phyloP scores from a whole-genome alignment of 371 early-diverging fungal genomes.

The Lichtheimia ramosa region DNA sequence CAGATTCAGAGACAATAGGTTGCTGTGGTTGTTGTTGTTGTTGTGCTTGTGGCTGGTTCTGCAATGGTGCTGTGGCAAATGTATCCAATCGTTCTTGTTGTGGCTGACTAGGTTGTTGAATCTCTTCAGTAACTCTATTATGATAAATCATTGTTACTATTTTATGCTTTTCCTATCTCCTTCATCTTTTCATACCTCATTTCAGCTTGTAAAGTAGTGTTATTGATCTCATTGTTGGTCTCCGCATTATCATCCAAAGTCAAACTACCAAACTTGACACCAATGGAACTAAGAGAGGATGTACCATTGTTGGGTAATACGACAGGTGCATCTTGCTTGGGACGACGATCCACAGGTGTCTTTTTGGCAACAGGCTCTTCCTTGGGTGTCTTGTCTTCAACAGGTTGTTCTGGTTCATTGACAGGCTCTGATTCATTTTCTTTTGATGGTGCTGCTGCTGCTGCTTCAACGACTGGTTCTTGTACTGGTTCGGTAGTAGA shows the following conservation, averaged over 20 bases:
- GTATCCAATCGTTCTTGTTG: slow-evolving; percentile 4
- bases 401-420: no score
- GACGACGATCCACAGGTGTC: slow-evolving; percentile 35
- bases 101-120: not conserved
- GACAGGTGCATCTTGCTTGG: slow-evolving; percentile 80
- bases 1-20: not conserved
- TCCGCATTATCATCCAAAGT: slow-evolving; percentile 35
- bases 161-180: not conserved
- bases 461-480: no score
- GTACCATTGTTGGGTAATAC: slow-evolving; percentile 67
- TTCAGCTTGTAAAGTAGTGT: not conserved
- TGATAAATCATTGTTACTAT: not conserved
- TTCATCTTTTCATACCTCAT: not conserved
- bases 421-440: no score
- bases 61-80: not conserved
- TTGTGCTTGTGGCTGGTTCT: slow-evolving; percentile 8
- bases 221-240: not conserved
- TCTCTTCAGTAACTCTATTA: not conserved
- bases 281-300: slow-evolving; percentile 54
- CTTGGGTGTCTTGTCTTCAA: not conserved
- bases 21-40: slow-evolving; percentile 10
- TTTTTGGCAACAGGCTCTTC: not conserved
- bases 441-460: no score
- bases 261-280: slow-evolving; percentile 75
- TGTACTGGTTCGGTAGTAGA: no score